Evolutionary conservation across 164 flowering plant species (phyloP).

Genomic region (Nelumbo lutea): DNA sequence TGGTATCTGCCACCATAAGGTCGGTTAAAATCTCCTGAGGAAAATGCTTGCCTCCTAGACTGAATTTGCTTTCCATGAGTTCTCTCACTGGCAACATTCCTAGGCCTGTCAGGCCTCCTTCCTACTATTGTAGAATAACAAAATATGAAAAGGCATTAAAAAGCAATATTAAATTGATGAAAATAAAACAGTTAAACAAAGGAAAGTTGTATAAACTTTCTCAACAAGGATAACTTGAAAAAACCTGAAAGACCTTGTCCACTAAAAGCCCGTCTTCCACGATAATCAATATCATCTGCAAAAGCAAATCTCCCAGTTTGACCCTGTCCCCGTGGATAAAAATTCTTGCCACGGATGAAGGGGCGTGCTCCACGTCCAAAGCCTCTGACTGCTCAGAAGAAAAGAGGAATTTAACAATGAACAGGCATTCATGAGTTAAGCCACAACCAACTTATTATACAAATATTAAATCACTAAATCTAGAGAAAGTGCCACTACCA

Average conservation of each 20-base stretch:
- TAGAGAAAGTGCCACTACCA: conserved; percentile 24
- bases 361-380: conserved; percentile 40
- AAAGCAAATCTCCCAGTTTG: conserved; percentile 41
- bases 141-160: neutral
- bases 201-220: neutral
- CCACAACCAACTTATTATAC: too few species aligned
- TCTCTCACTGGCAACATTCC: conserved; percentile 33
- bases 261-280: conserved; percentile 27
- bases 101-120: conserved; percentile 39
- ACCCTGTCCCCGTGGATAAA: conserved; percentile 43
- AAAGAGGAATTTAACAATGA: neutral
- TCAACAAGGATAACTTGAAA: neutral
- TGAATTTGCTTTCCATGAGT: conserved; percentile 26
- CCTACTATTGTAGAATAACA: conserved; percentile 30
- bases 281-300: conserved; percentile 27
- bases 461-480: conserved; percentile 30
- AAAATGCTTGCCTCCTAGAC: conserved; percentile 40
- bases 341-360: conserved; percentile 33
- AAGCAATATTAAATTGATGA: neutral
- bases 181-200: neutral
- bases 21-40: conserved; percentile 34
- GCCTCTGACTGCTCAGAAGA: conserved; percentile 42
- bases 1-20: conserved; percentile 36
- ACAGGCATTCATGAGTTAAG: neutral
- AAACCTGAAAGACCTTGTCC: conserved; percentile 32